These are phyloP conservation scores for Penicillium chermesinum DNA, from an alignment of 495 filamentous ascomycete species.

Conservation along the genomic window DNA sequence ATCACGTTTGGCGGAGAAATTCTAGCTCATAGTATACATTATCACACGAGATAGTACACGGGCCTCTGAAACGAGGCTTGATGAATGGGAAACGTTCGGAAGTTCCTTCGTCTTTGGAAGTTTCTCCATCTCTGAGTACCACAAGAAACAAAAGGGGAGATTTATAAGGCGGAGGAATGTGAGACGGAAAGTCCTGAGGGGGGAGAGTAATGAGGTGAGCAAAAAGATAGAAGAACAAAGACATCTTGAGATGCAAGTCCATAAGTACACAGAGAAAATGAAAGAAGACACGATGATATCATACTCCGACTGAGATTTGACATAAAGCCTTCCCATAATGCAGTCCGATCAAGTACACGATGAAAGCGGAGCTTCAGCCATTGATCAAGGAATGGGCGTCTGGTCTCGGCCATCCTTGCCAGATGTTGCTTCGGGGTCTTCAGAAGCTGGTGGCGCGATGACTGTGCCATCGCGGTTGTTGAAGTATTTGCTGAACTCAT, in stretches of 20 bases:
- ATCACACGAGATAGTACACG: background rate
- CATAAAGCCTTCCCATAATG: constrained; percentile 16
- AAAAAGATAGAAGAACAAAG: constrained; percentile 19
- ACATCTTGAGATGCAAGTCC: constrained; percentile 29
- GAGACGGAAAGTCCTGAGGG: constrained; percentile 19
- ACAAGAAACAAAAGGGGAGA: constrained; percentile 12
- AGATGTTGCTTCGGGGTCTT: constrained; percentile 21
- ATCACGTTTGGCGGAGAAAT: too few relatives aligned
- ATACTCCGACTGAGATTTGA: constrained; percentile 15
- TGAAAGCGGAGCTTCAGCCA: constrained; percentile 11
- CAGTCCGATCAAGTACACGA: constrained; percentile 18
- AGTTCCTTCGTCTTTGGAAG: background rate
- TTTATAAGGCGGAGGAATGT: constrained; percentile 16
- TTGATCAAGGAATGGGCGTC: constrained; percentile 39
- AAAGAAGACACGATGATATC: constrained; percentile 28
- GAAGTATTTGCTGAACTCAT: constrained; percentile 93
- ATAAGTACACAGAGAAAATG: constrained; percentile 37
- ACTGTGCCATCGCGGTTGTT: constrained; percentile 43
- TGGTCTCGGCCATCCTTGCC: constrained; percentile 44
- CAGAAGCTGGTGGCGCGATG: constrained; percentile 53
- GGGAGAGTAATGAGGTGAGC: constrained; percentile 14
- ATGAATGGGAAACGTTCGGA: background rate
- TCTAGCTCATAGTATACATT: background rate
- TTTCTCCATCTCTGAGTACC: constrained; percentile 15
- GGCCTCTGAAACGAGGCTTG: background rate